Percentiles rank a stretch among this genome's conserved stretches.
Conservation (phyloP, 192 early-diverging fungal species). For the Rhizophagus sp. region DNA sequence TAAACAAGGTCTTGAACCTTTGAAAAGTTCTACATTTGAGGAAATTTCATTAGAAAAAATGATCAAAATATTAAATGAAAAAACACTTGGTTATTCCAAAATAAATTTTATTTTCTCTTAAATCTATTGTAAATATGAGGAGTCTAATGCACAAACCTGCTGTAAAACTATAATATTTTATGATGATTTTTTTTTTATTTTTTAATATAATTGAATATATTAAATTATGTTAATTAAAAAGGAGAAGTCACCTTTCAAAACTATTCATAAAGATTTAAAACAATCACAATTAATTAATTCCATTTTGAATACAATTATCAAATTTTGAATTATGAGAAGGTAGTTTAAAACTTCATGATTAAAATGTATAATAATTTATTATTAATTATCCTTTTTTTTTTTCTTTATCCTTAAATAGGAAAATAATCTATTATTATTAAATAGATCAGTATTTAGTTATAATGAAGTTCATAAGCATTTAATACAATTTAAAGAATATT, state of each 20-base stretch:
- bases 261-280: neutral
- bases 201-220: neutral
- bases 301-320: neutral
- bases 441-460: neutral
- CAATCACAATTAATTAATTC: neutral
- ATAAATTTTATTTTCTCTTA: neutral
- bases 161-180: neutral
- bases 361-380: neutral
- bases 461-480: neutral
- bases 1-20: neutral
- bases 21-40: neutral
- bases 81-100: neutral
- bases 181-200: neutral
- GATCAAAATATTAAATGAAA: neutral
- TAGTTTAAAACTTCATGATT: neutral
- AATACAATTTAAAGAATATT: neutral
- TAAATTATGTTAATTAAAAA: neutral
- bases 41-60: neutral
- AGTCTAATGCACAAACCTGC: neutral
- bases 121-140: slow-evolving; percentile 8
- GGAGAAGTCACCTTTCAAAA: neutral
- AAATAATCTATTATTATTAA: neutral
- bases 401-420: neutral
- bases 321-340: slow-evolving; percentile 6
- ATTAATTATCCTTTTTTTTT: neutral